Conservation (phyloP, 495 filamentous ascomycete genomes). For the Staphylotrichum tortipilum region DNA sequence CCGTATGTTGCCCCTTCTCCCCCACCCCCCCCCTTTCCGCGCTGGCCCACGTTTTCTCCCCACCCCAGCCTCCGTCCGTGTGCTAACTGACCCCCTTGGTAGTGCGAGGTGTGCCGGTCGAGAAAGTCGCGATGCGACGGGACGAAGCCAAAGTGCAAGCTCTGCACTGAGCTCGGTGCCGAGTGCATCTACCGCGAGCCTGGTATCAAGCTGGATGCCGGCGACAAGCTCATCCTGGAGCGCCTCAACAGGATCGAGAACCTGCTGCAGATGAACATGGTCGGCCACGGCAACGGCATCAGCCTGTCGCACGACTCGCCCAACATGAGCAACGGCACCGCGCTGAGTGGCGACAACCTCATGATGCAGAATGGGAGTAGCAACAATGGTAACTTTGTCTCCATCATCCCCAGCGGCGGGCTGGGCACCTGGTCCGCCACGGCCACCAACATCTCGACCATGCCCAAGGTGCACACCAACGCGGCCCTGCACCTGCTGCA, state of each 20-base stretch:
- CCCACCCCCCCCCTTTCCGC: too few relatives aligned
- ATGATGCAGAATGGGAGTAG: slow-evolving; percentile 33
- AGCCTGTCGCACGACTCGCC: slow-evolving; percentile 49
- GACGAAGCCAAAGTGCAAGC: slow-evolving; percentile 72
- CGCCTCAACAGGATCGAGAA: slow-evolving; percentile 67
- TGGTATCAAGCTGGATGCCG: slow-evolving; percentile 78
- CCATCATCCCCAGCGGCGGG: slow-evolving; percentile 55
- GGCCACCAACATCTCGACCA: slow-evolving; percentile 60
- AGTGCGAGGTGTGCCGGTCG: slow-evolving; percentile 81
- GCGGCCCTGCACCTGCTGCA: slow-evolving; percentile 69
- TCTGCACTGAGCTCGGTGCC: slow-evolving; percentile 72
- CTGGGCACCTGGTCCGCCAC: slow-evolving; percentile 63
- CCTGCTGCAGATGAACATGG: slow-evolving; percentile 58
- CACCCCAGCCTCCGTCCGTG: not conserved
- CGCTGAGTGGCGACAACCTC: slow-evolving; percentile 55
- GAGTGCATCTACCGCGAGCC: slow-evolving; percentile 80
- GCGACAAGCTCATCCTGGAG: slow-evolving; percentile 76
- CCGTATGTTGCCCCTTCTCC: slow-evolving; percentile 51
- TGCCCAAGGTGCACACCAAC: slow-evolving; percentile 76
- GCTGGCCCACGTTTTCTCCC: too few relatives aligned
- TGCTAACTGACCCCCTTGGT: slow-evolving; percentile 25
- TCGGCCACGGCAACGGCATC: slow-evolving; percentile 37
- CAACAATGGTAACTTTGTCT: slow-evolving; percentile 40
- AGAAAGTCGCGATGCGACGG: slow-evolving; percentile 79
- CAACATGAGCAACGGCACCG: slow-evolving; percentile 61